Base-by-base conservation (phyloP, 176 grass and related monocot genomes). In the Aegilops longissima region DNA sequence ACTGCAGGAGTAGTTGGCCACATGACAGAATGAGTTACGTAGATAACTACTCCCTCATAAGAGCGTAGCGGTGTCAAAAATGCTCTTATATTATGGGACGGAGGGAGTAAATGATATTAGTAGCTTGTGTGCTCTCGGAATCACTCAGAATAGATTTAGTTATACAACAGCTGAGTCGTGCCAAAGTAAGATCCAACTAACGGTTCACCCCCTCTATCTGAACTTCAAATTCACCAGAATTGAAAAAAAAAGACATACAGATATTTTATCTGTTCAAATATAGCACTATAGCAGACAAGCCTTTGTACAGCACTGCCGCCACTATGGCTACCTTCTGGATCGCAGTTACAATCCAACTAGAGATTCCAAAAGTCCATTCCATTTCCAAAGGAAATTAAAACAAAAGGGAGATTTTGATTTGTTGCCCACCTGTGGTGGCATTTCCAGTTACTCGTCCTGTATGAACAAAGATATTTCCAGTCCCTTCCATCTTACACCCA, bases 401-500 rank as follows among this genome's bases (percentile, higher is more conserved):
- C 2, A 21, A 59, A 33, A 4, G 8, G 6, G 20, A 84, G 23
- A 8, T 73, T 85, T 63, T 27, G 45, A 59, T 38, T 21, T n/a
- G 9, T 54, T 81, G 83, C 61, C 10, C 35, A 77, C 77, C 70
- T 72, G 51, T 54, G 16, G 21, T 78, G 65, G 8, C 66, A 82
- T 25, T 83, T 79, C 30, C 63, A 27, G 13, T 83, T 79, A 66
- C 40, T 79, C 9, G 12, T 64, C 9, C 13, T 51, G 8, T 25
- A 27, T 61, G 63, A 83, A 79, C 54, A 79, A 74, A 87, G n/a
- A 54, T 8, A 58, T 66, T n/a, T 42, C 39, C 54, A 8, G 31
- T 2, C 54, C 34, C 23, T 42, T 25, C 29, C 33, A 36, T 52
- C 21, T 17, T 77, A 63, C 61, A 20, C 13, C 5, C 58, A 42